Evolutionary conservation across 768 basidiomycete genomes (phyloP), one percentile per base, ranked within the genome.

Genomic region (Phanerochaete sordida): DNA sequence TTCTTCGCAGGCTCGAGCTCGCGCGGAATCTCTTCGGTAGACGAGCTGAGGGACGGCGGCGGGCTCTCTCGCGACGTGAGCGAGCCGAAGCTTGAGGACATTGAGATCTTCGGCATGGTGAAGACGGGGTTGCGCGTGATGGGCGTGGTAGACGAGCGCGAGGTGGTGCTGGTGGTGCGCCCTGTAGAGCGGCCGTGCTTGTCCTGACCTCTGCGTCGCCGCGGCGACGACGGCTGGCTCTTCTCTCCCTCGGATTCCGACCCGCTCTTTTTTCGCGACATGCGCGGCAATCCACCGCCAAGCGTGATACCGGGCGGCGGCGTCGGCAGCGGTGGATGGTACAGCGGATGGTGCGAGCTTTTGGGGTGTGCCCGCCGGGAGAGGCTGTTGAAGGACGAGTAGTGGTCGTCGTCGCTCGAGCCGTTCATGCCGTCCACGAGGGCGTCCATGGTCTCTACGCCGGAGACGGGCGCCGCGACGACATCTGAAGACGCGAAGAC

Each of bases 381-480:
- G 19, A 51, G 49, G 13, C 19, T 51, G 35, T 30, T 35, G 52
- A 54, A 54, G 47, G 70, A 64, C 65, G 67, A 76, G 62, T 82
- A 77, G 56, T 84, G 72, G 62, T 85, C 79, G 57, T 90, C 86
- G 46, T 80, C 82, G 35, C 73, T 77, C 28, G 71, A 70, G 27
- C 87, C 87, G 68, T 93, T 94, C 92, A 94, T 93, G 9, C 89
- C 90, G 64, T 93, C 91, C 7, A 94, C 92, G 56, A 94, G 73
- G 13, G 92, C 92, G 69, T 94, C 92, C 86, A 94, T 89, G 9
- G 85, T 85, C 74, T 93, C 91, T 9, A 94, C 90, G 1, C 90
- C 91, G 5, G 90, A 72, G 7, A 88, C 74, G 3, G 90, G 90
- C 21, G 91, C 90, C 46, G 90, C 83, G 21, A 93, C 91, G 27